Evolutionary conservation across 2,329 filamentous ascomycete genomes (phyloP), one percentile per base, ranked within the genome.

Genomic region (Simplicillium aogashimaense): DNA sequence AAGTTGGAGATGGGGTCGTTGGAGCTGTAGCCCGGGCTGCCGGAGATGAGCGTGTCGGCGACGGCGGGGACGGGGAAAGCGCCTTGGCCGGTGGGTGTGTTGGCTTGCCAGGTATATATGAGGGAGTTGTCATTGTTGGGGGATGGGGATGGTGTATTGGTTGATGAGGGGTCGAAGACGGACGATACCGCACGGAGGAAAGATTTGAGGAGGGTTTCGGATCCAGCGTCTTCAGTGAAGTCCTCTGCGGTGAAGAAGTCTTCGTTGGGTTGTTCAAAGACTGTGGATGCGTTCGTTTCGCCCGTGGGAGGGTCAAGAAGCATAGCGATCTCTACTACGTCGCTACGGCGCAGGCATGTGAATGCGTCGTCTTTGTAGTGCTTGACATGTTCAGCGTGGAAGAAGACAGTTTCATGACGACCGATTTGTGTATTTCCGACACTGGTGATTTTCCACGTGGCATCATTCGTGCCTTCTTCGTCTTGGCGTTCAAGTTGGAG

Each of bases 361-460:
- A 95, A 95, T 42, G 89, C 81, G 12, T 88, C 85, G 59, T 95
- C 90, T 16, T 78, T 76, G 29, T 88, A 74, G 47, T 85, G 81
- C 42, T 83, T 78, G 20, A 87, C 78, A 18, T 90, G 75, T 43
- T 87, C 79, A 17, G 83, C 78, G 36, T 83, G 74, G 47, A 97
- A 75, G 55, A 86, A 85, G 15, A 95, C 78, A 47, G 82, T 85
- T 60, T 97, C 90, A 54, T 97, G 87, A 36, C 84, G 81, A 4
- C 90, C 90, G 3, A 98, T 69, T 1, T 83, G 76, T 32, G 89
- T 74, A 49, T 83, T 86, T 33, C 86, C 88, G 45, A 95, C 80
- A 35, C 84, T 83, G 42, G 83, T 85, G 33, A 97, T 81, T 41
- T 81, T 74, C 70, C 83, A 88, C 18, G 64, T 59, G 9, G 70